Conservation (phyloP, 2,329 filamentous ascomycete species). For the Monilinia fructicola region DNA sequence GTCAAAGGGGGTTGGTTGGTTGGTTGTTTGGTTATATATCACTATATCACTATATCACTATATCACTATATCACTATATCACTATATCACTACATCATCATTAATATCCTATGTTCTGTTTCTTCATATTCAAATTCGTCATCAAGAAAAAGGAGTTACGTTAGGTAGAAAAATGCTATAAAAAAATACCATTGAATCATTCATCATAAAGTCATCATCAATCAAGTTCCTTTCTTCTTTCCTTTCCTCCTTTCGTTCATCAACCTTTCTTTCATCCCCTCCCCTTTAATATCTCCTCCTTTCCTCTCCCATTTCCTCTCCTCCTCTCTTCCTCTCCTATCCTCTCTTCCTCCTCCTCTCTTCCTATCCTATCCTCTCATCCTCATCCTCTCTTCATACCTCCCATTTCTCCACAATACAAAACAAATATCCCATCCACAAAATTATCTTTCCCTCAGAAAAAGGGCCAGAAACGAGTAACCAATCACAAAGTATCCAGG, state of each 20-base stretch:
- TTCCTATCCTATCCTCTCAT: not conserved
- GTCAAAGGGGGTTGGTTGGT: too few relatives aligned
- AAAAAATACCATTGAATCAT: slow-evolving; percentile 21
- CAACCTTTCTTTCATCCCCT: not conserved
- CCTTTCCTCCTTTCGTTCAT: not conserved
- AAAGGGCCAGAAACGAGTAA: not conserved
- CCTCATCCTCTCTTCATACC: not conserved
- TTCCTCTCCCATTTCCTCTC: too few relatives aligned
- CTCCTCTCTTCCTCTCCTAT: not conserved
- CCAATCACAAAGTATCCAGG: slow-evolving; percentile 6
- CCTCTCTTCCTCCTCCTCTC: too few relatives aligned
- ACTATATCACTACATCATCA: too few relatives aligned
- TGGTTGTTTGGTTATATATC: too few relatives aligned
- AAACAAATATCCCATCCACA: not conserved
- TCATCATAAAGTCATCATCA: slow-evolving; percentile 22
- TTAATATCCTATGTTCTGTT: too few relatives aligned
- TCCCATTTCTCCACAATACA: not conserved
- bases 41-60: too few relatives aligned
- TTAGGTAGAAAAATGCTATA: too few relatives aligned
- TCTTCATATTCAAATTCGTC: too few relatives aligned
- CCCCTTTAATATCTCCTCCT: too few relatives aligned
- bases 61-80: too few relatives aligned
- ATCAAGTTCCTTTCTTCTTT: slow-evolving; percentile 12
- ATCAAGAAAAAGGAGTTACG: too few relatives aligned
- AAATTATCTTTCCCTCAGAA: not conserved